Conservation (phyloP, 1,284 basidiomycete genomes). For the Porogramme epimiltina region DNA sequence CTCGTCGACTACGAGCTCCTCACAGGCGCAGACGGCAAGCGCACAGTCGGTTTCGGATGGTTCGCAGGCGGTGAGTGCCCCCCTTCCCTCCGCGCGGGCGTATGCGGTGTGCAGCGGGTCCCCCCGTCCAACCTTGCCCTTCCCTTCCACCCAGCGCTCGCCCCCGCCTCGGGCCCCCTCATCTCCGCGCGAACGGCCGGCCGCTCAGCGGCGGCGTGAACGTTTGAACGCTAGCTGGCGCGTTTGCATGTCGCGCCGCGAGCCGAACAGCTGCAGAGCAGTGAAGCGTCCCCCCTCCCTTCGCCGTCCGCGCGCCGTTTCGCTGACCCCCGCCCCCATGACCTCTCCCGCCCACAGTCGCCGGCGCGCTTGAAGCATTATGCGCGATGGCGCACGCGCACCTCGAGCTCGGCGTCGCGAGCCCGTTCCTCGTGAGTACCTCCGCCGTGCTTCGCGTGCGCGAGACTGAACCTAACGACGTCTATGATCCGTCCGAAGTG, state of each 20-base stretch:
- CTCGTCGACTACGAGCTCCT: constrained; percentile 88
- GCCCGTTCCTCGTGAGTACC: constrained; percentile 75
- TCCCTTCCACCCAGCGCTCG: no score
- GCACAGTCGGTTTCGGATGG: constrained; percentile 88
- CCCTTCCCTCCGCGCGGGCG: no score
- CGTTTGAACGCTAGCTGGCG: no score
- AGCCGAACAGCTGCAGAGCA: not conserved
- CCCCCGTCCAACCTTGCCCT: no score
- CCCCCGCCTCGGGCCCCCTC: no score
- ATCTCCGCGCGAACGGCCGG: no score
- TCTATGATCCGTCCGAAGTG: constrained; percentile 48
- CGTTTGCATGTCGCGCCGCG: no score
- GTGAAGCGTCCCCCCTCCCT: not conserved
- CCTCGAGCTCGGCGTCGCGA: constrained; percentile 76
- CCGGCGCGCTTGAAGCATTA: constrained; percentile 83
- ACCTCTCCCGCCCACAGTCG: no score
- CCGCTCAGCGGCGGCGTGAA: no score
- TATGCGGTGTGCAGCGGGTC: no score
- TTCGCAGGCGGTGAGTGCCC: constrained; percentile 74
- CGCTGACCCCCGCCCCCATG: not conserved
- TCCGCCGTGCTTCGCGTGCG: no score
- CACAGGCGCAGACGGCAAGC: constrained; percentile 61
- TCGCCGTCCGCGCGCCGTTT: not conserved
- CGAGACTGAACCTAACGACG: not conserved
- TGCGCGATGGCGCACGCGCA: constrained; percentile 78